Evolutionary conservation across 2,329 filamentous ascomycete species (phyloP).

Genomic region (Torrubiella hemipterigena): DNA sequence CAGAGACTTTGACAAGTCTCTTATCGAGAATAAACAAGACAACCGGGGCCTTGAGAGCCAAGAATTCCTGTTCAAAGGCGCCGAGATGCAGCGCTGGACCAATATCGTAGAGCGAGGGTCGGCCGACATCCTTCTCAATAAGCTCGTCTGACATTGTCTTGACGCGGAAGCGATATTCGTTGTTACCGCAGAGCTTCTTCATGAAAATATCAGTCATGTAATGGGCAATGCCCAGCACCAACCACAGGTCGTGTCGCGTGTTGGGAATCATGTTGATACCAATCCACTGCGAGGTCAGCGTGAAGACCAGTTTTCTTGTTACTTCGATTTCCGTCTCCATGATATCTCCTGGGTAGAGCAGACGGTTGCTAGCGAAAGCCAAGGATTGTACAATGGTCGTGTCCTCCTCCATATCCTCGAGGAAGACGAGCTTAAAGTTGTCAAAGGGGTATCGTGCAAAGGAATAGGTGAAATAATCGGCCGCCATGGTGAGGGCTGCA

Average conservation of each 20-base stretch:
- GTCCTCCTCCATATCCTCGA: constrained; percentile 75
- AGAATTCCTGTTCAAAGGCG: constrained; percentile 77
- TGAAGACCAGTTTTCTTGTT: constrained; percentile 69
- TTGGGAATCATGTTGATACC: constrained; percentile 86
- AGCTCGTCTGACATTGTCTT: constrained; percentile 75
- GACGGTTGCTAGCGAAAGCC: constrained; percentile 73
- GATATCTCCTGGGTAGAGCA: constrained; percentile 75
- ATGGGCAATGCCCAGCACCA: constrained; percentile 78
- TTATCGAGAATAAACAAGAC: constrained; percentile 92
- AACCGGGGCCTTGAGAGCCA: constrained; percentile 79
- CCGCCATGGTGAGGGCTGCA: constrained; percentile 68
- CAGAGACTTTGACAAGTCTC: constrained; percentile 73
- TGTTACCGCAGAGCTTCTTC: constrained; percentile 82
- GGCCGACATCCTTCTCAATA: constrained; percentile 66
- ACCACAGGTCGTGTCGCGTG: constrained; percentile 72
- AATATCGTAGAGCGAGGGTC: constrained; percentile 72
- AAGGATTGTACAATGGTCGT: constrained; percentile 70
- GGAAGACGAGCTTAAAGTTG: constrained; percentile 86
- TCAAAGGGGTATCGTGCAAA: constrained; percentile 88
- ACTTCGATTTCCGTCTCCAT: constrained; percentile 76
- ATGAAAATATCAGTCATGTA: constrained; percentile 94
- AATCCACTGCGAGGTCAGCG: constrained; percentile 85
- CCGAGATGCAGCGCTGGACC: constrained; percentile 70
- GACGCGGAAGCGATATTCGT: constrained; percentile 84
- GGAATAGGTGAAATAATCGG: constrained; percentile 82